A percentile compares a stretch with the other conserved stretches of the same genome.
phyloP scores from a whole-genome alignment of 208 protist genomes.

The Trypanosomatidae sp. region DNA sequence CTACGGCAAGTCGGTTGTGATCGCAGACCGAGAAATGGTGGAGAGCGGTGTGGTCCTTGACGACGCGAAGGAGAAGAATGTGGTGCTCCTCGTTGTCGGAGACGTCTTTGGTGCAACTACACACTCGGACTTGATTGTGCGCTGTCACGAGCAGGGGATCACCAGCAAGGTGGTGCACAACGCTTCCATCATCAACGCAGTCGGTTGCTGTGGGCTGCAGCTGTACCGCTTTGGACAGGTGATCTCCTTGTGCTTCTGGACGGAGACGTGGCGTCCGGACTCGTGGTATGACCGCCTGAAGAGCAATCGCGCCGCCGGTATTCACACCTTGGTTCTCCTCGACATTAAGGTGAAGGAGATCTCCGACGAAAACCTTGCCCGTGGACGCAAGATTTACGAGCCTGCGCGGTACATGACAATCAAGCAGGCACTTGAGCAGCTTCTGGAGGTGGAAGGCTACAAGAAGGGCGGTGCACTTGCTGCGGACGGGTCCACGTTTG shows the following conservation, averaged over 20 bases:
- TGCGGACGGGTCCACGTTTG: constrained; percentile 81
- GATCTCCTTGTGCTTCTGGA: constrained; percentile 97
- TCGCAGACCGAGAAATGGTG: constrained; percentile 97
- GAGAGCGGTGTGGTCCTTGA: constrained; percentile 94
- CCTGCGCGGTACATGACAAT: constrained; percentile 99
- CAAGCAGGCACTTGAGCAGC: constrained; percentile 94
- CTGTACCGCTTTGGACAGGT: constrained; percentile 99
- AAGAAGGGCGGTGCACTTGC: constrained; percentile 67
- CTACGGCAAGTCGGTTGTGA: constrained; percentile 90
- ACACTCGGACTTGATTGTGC: constrained; percentile 97
- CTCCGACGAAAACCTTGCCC: constrained; percentile 95
- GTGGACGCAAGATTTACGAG: constrained; percentile 96
- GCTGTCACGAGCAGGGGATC: constrained; percentile 92
- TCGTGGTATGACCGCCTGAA: constrained; percentile 97
- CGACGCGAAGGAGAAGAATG: constrained; percentile 81
- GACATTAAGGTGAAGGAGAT: constrained; percentile 99
- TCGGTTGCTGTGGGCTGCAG: constrained; percentile 98
- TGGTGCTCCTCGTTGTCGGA: constrained; percentile 99
- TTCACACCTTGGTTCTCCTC: constrained; percentile 99
- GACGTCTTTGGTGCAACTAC: constrained; percentile 99
- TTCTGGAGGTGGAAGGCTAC: constrained; percentile 94
- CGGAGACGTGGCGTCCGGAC: constrained; percentile 97
- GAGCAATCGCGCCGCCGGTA: constrained; percentile 85
- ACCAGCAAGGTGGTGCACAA: constrained; percentile 97
- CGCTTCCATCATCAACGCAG: constrained; percentile 99